Base-by-base conservation (phyloP, 495 filamentous ascomycete genomes). In the Ramalina peruviana region DNA sequence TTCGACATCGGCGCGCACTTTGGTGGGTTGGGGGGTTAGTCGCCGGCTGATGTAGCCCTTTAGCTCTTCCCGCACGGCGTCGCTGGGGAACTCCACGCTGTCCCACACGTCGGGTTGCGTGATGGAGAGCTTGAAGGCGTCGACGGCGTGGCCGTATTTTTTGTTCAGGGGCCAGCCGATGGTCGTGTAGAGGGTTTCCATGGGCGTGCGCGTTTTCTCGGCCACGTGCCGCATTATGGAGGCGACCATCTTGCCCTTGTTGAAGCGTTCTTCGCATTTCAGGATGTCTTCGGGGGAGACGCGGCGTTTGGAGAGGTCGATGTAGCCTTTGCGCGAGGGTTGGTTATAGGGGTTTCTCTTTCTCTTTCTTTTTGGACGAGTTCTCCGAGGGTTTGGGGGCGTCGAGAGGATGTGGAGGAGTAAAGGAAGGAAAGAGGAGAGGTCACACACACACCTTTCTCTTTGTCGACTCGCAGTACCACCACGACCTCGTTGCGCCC, bases 161-260 rank as follows among this genome's bases (percentile, higher is more conserved):
- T 88, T 90, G 78, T 94, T 88, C 63, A 98, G 71, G 6, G 93
- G 93, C 92, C 92, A 98, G 40, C 79, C 89, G 68, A 98, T 96
- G 54, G 73, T 81, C 73, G 90, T 78, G 67, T 98, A 97, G 47
- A 98, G 79, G 39, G 77, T 73, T 72, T 96, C 88, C 62, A 98
- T 92, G 15, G 92, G 89, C 20, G 82, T 88, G 63, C 82, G 80
- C 26, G 88, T 94, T 68, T 94, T 96, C 74, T 98, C 92, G 46
- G 92, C 90, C 40, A 97, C 92, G 63, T 98, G 92, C 55, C 92
- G 80, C 81, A 97, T 85, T 65, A 98, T 97, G 4, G 85, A 90
- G 69, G 97, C 90, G 46, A 97, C 92, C 72, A 94, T 89, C 73
- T 98, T 98, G 73, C 84, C 86, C 79, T 98, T 98, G 78, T 98